A percentile compares a stretch with the other conserved stretches of the same genome.
Conservation (phyloP, 2,329 filamentous ascomycete species). For the Cordyceps javanica region DNA sequence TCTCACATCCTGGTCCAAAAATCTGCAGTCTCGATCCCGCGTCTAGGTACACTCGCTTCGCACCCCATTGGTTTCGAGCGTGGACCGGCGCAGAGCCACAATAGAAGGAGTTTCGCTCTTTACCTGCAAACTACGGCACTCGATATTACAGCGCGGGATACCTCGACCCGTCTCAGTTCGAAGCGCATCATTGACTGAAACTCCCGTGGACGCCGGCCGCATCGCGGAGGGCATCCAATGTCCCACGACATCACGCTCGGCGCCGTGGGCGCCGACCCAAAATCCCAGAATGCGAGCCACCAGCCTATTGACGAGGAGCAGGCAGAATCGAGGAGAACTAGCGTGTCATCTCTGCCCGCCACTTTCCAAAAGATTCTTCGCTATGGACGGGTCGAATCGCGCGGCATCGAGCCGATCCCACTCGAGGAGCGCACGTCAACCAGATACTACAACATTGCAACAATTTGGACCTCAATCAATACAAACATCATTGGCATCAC, state of each 20-base stretch:
- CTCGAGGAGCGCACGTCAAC: conserved; percentile 34
- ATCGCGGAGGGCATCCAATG: background rate
- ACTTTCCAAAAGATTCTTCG: conserved; percentile 23
- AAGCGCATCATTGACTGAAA: too few relatives aligned
- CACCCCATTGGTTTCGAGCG: background rate
- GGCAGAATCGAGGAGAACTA: background rate
- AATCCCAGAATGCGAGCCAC: background rate
- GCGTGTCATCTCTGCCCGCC: background rate
- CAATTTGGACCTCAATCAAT: conserved; percentile 44
- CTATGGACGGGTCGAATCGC: conserved; percentile 35
- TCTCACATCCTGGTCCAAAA: background rate
- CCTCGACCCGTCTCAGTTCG: background rate
- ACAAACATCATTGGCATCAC: conserved; percentile 47
- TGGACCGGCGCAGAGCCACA: background rate
- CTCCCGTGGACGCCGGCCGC: too few relatives aligned
- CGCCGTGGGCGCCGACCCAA: background rate
- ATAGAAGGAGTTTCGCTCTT: too few relatives aligned
- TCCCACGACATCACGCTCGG: background rate
- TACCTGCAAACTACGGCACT: too few relatives aligned
- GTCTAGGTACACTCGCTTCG: background rate
- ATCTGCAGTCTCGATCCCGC: background rate
- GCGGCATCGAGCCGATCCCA: conserved; percentile 38
- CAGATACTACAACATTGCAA: conserved; percentile 39
- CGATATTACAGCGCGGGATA: too few relatives aligned
- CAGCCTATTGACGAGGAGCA: conserved; percentile 2